These are phyloP conservation scores for Leptographium lundbergii DNA, from an alignment of 2,329 filamentous ascomycete genomes.

Conservation along the genomic window DNA sequence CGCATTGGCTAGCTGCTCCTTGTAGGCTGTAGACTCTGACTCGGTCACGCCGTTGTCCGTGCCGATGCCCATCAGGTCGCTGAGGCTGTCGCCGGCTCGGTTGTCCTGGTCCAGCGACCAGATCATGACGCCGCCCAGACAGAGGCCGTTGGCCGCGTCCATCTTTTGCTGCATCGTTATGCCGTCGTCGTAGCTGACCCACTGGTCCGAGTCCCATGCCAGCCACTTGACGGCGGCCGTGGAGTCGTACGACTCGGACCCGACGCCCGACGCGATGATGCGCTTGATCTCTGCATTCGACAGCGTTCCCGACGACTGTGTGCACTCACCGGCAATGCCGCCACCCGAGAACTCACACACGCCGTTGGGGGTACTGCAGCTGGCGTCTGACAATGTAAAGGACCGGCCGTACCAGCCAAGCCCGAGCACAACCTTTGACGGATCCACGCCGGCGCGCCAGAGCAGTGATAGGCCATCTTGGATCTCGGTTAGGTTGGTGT, in stretches of 20 bases:
- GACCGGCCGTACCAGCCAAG: constrained; percentile 28
- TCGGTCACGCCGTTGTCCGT: no score
- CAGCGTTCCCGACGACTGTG: no score
- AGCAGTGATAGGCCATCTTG: constrained; percentile 27
- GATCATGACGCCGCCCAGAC: constrained; percentile 14
- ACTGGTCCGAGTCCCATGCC: constrained; percentile 17
- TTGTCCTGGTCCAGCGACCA: no score
- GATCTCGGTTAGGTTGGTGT: constrained; percentile 36
- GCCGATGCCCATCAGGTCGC: no score
- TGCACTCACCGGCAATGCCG: no score
- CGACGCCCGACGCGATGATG: no score
- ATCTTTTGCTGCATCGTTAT: constrained; percentile 17
- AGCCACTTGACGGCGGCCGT: constrained; percentile 17
- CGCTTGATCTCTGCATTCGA: no score
- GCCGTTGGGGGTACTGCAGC: constrained; percentile 16
- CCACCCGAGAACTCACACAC: constrained; percentile 9
- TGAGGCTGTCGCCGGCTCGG: no score
- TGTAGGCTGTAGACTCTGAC: no score
- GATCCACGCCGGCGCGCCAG: constrained; percentile 31
- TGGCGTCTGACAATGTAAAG: constrained; percentile 11
- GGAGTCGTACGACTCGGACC: constrained; percentile 12
- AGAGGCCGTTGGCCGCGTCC: constrained; percentile 14
- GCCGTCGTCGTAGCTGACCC: constrained; percentile 20
- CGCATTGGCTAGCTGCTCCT: no score
- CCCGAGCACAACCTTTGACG: constrained; percentile 29